Evolutionary conservation across 805 yeast species (phyloP), one percentile per base, ranked within the genome.

Genomic region (Suhomyces tanzawaensis): DNA sequence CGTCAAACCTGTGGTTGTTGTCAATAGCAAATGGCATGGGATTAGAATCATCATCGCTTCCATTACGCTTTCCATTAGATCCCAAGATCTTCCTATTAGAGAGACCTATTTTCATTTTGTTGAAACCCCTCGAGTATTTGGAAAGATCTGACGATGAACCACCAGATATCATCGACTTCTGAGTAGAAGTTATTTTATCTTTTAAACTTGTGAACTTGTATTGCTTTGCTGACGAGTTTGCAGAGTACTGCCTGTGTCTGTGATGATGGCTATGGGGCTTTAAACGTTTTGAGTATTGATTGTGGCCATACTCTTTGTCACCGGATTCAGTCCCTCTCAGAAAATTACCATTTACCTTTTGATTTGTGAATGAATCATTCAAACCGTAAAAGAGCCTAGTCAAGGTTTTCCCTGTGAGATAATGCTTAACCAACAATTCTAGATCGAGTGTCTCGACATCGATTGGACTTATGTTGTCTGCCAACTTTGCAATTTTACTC

Each of bases 391-490:
- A 69, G 19, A 69, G 48, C 9, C 66, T 46, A 15, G 52, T 42
- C 16, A 69, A 44, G 3, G 62, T 59, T 37, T 58, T 63, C 1
- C 73, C 73, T 4, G 52, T 44, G 12, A 68, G 41, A 46, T 55
- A 52, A 31, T 54, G 55, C 19, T 53, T 53, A 2, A 64, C 63
- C 9, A 69, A 47, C 3, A 45, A 39, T 17, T 69, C 72, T 33
- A 69, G 52, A 39, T 69, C 72, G 16, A 62, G 42, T 1, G 72
- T 66, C 41, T 69, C 74, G 11, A 68, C 66, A 19, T 69, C 73
- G 7, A 57, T 36, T 0, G 72, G 71, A 29, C 57, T 59, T 4
- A 53, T 36, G 9, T 44, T 55, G 28, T 66, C 71, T 2, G 68
- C 53, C 14, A 66, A 45, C 37, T 66, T 67, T 3, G 64, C 64